These are phyloP conservation scores for Metschnikowia arizonensis DNA, from an alignment of 805 yeast species.

Conservation along the genomic window DNA sequence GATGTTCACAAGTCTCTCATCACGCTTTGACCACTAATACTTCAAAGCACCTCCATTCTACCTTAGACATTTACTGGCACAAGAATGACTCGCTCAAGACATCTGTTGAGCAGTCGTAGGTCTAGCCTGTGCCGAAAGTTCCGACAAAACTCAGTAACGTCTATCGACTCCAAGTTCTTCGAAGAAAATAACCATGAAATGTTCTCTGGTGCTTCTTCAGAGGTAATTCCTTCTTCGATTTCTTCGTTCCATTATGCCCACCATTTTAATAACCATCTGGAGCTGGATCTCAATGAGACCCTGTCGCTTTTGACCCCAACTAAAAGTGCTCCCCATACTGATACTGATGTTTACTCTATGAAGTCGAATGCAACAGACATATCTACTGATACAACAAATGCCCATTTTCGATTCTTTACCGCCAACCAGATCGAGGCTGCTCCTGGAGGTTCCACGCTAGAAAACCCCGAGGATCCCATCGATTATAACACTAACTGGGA, in stretches of 20 bases:
- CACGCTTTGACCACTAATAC: neutral
- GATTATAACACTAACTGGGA: constrained; percentile 80
- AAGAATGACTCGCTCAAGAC: constrained; percentile 6
- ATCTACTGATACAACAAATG: constrained; percentile 32
- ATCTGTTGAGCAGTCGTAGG: constrained; percentile 21
- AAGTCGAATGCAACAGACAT: constrained; percentile 32
- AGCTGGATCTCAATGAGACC: constrained; percentile 26
- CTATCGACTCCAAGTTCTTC: constrained; percentile 29
- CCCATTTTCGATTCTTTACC: constrained; percentile 74
- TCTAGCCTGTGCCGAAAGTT: constrained; percentile 26
- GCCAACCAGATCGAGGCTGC: constrained; percentile 81
- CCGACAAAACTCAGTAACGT: constrained; percentile 32
- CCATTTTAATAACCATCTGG: constrained; percentile 32
- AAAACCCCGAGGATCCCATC: constrained; percentile 50
- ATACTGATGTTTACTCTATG: constrained; percentile 31
- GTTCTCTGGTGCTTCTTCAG: constrained; percentile 75
- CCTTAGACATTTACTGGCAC: neutral
- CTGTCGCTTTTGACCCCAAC: constrained; percentile 32
- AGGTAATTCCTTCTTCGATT: constrained; percentile 71
- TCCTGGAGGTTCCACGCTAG: constrained; percentile 79
- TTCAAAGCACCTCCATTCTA: no score
- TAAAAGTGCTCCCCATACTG: constrained; percentile 17
- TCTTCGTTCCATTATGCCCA: constrained; percentile 73
- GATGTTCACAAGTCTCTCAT: neutral
- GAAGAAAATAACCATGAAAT: constrained; percentile 68